phyloP scores from a whole-genome alignment of 2,329 filamentous ascomycete genomes.

The Alternaria sp. region DNA sequence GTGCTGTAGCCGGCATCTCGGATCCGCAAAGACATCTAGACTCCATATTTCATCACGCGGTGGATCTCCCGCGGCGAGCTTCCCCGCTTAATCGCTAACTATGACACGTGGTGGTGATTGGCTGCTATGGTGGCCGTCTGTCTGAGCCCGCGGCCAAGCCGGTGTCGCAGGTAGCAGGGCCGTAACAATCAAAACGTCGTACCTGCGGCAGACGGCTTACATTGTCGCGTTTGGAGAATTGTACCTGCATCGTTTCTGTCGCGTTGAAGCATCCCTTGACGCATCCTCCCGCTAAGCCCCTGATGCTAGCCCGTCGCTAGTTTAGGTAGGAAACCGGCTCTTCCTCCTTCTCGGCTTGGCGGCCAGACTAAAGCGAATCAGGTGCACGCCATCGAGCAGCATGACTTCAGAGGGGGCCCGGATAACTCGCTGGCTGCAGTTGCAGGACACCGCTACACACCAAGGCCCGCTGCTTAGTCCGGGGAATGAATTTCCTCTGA shows the following conservation, averaged over 20 bases:
- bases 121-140: slow-evolving; percentile 8
- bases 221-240: background rate
- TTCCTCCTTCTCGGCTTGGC: slow-evolving; percentile 9
- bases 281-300: slow-evolving; percentile 26
- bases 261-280: slow-evolving; percentile 23
- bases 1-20: slow-evolving; percentile 10
- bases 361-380: slow-evolving; percentile 25
- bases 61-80: slow-evolving; percentile 13
- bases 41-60: slow-evolving; percentile 6
- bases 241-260: slow-evolving; percentile 26
- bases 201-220: slow-evolving; percentile 2
- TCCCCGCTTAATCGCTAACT: slow-evolving; percentile 10
- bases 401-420: slow-evolving; percentile 32
- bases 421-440: slow-evolving; percentile 44
- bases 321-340: slow-evolving; percentile 13
- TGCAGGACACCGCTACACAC: slow-evolving; percentile 35
- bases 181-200: slow-evolving; percentile 13
- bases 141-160: slow-evolving; percentile 3
- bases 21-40: slow-evolving; percentile 6
- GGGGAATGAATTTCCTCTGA: slow-evolving; percentile 49
- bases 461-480: slow-evolving; percentile 42
- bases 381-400: slow-evolving; percentile 22
- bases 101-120: slow-evolving; percentile 24
- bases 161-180: slow-evolving; percentile 20
- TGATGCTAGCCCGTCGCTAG: slow-evolving; percentile 25